Evolutionary conservation across 352 stramenopile species (phyloP).

Genomic region (Peronospora destructor): DNA sequence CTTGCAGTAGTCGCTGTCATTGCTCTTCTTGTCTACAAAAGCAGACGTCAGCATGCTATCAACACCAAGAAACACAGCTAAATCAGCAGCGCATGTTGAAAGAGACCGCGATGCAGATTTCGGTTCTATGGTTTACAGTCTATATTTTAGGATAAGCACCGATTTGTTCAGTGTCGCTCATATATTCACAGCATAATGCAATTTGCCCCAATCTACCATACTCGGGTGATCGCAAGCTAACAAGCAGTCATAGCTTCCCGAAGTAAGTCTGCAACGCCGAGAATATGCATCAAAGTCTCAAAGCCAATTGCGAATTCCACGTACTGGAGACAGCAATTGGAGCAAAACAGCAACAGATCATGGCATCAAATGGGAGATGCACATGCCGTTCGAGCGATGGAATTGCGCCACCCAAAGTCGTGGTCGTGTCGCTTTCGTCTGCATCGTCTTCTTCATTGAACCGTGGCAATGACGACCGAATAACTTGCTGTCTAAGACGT

Average conservation of each 20-base stretch:
- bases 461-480: conserved; percentile 11
- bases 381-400: conserved; percentile 54
- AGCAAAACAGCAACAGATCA: conserved; percentile 83
- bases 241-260: conserved; percentile 9
- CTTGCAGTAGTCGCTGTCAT: conserved; percentile 14
- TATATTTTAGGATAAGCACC: conserved; percentile 17
- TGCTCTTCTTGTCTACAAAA: conserved; percentile 16
- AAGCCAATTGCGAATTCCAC: conserved; percentile 85
- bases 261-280: conserved; percentile 60
- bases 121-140: conserved; percentile 13
- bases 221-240: conserved; percentile 1
- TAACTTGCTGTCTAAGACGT: conserved; percentile 18
- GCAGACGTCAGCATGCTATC: conserved; percentile 15
- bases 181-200: background rate
- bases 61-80: conserved; percentile 30
- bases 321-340: conserved; percentile 53
- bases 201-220: no score
- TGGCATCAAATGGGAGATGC: conserved; percentile 64
- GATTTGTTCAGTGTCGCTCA: conserved; percentile 4
- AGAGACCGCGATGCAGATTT: background rate
- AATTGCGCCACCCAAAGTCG: background rate
- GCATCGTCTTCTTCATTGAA: conserved; percentile 22
- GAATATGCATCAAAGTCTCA: conserved; percentile 69
- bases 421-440: conserved; percentile 4
- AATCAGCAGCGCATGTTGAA: background rate